Base-by-base conservation (phyloP, 2,329 filamentous ascomycete genomes). In the Aaosphaeria arxii region DNA sequence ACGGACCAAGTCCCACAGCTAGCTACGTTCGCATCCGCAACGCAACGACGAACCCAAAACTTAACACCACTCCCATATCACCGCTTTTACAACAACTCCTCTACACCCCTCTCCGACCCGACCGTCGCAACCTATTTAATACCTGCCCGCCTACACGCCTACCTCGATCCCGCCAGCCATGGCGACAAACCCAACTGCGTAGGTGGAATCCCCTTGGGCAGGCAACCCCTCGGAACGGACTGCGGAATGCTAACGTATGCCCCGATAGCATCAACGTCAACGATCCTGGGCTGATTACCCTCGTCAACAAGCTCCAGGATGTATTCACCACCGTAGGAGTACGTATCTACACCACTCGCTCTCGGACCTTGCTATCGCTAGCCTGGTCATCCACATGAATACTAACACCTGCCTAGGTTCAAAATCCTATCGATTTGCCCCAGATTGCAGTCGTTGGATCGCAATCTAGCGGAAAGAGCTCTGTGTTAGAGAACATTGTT, bases 281-380 rank as follows among this genome's bases (percentile, higher is more conserved):
- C 67, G 84, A 87, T 63, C 84, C 84, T 29, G 78, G 78, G 56
- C 77, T 87, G 61, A 87, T 87, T 63, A 86, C 84, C 31, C 87
- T 97, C 62, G 94, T 99, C 71, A 99, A 99, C 81, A 97, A 95
- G 80, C 86, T 99, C 42, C 94, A 99, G 73, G 94, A 99, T 89
- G 94, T 99, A 62, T 99, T 99, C 71, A 87, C 92, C 54, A 97
- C 94, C 39, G 94, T 99, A 62, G 94, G 94, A 62, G 84, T 87
- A 78, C 59, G 84, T 81, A 2, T 4, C 4, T 13, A 11, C 40
- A 40, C 6, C 41, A 11, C 17, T 42, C 47, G 40, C 40, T 47
- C 52, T 44, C 39, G 47, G 35, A 40, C 36, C 31, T 47, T 43
- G 24, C 52, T 48, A 52, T 46, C 30, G 33, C n/a, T 36, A 36